Evolutionary conservation across 1,284 basidiomycete genomes (phyloP).

Genomic region (Ganoderma lucidum): DNA sequence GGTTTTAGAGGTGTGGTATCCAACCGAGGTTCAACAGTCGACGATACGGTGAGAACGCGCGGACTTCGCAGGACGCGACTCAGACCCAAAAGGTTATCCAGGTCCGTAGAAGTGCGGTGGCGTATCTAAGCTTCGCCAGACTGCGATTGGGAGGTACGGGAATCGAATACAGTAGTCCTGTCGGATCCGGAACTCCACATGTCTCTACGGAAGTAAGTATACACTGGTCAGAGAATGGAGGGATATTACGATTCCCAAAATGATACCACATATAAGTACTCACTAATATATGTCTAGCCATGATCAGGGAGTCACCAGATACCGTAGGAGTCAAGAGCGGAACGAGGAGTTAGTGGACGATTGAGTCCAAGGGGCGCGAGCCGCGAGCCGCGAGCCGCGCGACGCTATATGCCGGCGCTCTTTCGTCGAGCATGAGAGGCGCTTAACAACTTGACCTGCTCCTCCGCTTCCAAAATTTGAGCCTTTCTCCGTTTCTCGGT

Average conservation of each 20-base stretch:
- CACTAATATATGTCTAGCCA: no score
- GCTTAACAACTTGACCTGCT: slow-evolving; percentile 20
- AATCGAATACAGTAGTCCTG: no score
- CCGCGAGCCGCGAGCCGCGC: background rate
- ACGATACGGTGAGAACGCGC: background rate
- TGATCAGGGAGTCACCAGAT: no score
- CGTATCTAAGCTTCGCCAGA: no score
- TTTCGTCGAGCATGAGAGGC: slow-evolving; percentile 7
- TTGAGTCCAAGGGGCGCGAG: background rate
- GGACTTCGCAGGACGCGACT: background rate
- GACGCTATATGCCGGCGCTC: background rate
- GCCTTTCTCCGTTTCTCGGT: background rate
- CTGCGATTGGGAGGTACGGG: no score
- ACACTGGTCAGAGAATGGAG: no score
- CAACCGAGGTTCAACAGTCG: background rate
- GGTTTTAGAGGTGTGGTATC: background rate
- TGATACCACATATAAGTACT: no score
- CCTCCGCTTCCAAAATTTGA: slow-evolving; percentile 22
- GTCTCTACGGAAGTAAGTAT: no score
- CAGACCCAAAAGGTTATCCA: background rate
- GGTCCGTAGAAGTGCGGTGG: no score
- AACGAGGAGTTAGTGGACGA: background rate
- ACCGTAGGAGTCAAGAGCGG: no score
- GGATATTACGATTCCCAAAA: no score
- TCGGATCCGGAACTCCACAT: no score